These are phyloP conservation scores for Saksenaea oblongispora DNA, from an alignment of 371 early-diverging fungal species.

Conservation along the genomic window DNA sequence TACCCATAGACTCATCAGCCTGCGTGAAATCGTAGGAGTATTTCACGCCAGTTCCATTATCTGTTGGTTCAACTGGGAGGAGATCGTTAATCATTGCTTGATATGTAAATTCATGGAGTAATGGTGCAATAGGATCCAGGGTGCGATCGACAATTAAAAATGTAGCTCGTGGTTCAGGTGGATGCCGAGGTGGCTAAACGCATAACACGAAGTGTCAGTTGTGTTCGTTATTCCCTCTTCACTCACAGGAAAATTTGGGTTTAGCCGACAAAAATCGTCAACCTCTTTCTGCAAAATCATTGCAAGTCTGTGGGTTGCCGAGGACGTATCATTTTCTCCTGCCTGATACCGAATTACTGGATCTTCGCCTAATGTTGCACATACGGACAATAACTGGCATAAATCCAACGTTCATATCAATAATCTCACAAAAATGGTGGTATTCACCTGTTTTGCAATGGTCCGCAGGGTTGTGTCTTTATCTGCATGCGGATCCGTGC, in stretches of 20 bases:
- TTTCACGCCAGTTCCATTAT: slow-evolving; percentile 56
- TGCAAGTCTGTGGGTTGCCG: slow-evolving; percentile 52
- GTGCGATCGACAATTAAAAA: slow-evolving; percentile 91
- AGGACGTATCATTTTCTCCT: slow-evolving; percentile 52
- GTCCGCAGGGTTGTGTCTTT: slow-evolving; percentile 61
- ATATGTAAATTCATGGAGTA: slow-evolving; percentile 94
- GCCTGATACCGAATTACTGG: slow-evolving; percentile 88
- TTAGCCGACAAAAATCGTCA: slow-evolving; percentile 59
- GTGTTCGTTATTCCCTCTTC: not conserved
- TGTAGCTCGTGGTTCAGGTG: slow-evolving; percentile 65
- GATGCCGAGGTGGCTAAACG: slow-evolving; percentile 42
- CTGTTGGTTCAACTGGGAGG: slow-evolving; percentile 63
- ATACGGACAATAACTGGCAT: slow-evolving; percentile 65
- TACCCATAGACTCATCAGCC: slow-evolving; percentile 48
- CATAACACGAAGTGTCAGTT: not conserved
- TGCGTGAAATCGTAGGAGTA: slow-evolving; percentile 63
- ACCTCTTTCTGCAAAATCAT: slow-evolving; percentile 71
- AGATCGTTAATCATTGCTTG: slow-evolving; percentile 94
- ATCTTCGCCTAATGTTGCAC: slow-evolving; percentile 77
- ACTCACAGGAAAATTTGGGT: slow-evolving; percentile 62
- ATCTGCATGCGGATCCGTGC: slow-evolving; percentile 36
- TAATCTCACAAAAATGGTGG: not conserved
- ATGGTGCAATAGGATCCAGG: slow-evolving; percentile 82
- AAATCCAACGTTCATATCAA: not conserved
- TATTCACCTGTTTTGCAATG: slow-evolving; percentile 70